These are phyloP conservation scores for Fistulinella prunicolor DNA, from an alignment of 768 basidiomycete species.

Conservation along the genomic window DNA sequence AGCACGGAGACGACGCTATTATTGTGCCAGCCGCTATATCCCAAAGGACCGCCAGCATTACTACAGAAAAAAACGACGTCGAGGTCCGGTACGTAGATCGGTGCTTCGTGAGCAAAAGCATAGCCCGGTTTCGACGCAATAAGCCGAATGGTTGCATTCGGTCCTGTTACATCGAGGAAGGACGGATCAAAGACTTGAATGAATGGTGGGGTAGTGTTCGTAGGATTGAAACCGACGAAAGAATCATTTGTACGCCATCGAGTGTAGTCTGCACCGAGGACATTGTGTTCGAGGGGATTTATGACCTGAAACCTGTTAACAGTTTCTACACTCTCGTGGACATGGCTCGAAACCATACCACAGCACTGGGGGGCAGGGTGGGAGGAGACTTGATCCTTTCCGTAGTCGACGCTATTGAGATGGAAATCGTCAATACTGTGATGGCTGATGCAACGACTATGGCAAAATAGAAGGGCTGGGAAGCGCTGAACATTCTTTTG, in stretches of 20 bases:
- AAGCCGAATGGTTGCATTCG: constrained; percentile 52
- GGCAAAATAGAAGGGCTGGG: neutral
- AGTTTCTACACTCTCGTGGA: neutral
- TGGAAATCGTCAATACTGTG: constrained; percentile 5
- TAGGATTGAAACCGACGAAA: constrained; percentile 56
- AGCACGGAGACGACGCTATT: constrained; percentile 65
- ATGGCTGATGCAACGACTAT: neutral
- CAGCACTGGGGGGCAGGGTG: constrained; percentile 20
- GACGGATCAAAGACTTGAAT: constrained; percentile 54
- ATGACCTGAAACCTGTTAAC: constrained; percentile 38
- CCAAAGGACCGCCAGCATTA: constrained; percentile 64
- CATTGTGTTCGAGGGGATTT: constrained; percentile 49
- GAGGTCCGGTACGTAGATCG: constrained; percentile 58
- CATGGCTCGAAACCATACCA: constrained; percentile 14
- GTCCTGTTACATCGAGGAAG: constrained; percentile 61
- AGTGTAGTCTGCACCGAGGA: constrained; percentile 45
- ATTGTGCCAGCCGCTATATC: constrained; percentile 60
- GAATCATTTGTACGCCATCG: constrained; percentile 38
- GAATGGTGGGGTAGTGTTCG: constrained; percentile 53
- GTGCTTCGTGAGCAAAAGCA: constrained; percentile 80
- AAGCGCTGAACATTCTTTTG: neutral
- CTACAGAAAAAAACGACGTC: constrained; percentile 73
- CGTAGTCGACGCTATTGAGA: neutral
- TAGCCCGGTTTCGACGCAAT: constrained; percentile 63
- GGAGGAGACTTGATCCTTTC: neutral